Conservation (phyloP, 2,329 filamentous ascomycete species). For the Fusarium sp. region DNA sequence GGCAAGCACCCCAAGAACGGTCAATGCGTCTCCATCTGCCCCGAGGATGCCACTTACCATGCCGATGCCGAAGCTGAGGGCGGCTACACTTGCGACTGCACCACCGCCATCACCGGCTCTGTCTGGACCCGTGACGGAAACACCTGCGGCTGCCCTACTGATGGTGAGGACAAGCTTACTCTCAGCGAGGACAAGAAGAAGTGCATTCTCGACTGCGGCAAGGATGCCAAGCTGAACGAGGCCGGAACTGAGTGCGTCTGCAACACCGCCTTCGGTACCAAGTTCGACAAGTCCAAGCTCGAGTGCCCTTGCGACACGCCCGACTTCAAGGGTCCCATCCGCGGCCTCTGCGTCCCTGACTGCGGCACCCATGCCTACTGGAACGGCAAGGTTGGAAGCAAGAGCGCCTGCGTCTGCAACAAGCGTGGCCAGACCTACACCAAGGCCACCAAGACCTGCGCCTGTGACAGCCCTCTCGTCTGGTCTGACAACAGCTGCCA, state of each 20-base stretch:
- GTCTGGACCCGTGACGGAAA: neutral
- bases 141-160: neutral
- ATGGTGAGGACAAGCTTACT: neutral
- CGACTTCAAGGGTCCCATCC: neutral
- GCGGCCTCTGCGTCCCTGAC: neutral
- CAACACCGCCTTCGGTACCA: neutral
- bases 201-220: neutral
- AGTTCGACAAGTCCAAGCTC: neutral
- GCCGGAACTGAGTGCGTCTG: neutral
- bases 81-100: neutral
- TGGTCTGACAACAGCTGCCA: slow-evolving; percentile 2
- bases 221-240: neutral
- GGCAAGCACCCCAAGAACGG: neutral
- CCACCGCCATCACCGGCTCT: neutral
- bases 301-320: neutral
- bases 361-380: neutral
- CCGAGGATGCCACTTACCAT: neutral
- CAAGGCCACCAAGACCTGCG: neutral
- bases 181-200: neutral
- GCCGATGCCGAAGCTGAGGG: neutral
- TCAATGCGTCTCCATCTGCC: neutral
- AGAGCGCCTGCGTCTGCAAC: neutral
- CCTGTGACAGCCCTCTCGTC: neutral
- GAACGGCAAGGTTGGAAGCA: neutral
- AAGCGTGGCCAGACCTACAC: neutral